Evolutionary conservation across 306 rosid species (phyloP), one percentile per base, ranked within the genome.

Genomic region (Chamaecrista fasciculata): DNA sequence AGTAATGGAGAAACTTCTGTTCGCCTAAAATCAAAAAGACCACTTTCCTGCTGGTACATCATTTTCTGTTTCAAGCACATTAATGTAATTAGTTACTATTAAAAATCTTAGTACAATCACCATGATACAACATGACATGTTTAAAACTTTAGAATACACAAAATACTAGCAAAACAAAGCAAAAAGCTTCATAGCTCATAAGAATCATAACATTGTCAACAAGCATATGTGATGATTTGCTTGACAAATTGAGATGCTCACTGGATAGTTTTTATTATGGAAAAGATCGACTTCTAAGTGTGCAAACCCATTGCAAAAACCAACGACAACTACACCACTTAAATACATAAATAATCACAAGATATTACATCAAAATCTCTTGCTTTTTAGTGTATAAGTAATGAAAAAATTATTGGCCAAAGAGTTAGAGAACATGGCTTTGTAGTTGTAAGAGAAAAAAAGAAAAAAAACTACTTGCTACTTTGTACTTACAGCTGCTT

Each of bases 41-140:
- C 95, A 81, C 88, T 91, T 75, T 94, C 97, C 75, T 86, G 91
- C 69, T 94, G 91, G 86, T 94, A 94, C 97, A 91, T 94, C 75
- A 94, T 70, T 82, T 87, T 94, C 99, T 94, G 96, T 78, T 59
- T 70, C 77, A 83, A 50, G 63, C 43, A 81, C 71, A 81, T 77
- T 61, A 15, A 71, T 8, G 14, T 31, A 75, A 75, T 86, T 37
- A 89, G 82, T 59, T 72, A 44, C 55, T 69, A 46, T 66, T 21
- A 12, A 11, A 36, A 26, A 58, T 77, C 58, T 24, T 59, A 40
- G 49, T 52, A 57, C 70, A 67, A 39, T 67, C 76, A 48, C 11
- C 46, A 47, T 31, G 66, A 77, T 62, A 76, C 23, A 33, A 15
- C 43, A 81, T 69, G 62, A 31, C 29, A 63, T 11, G 48, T 28